Base-by-base conservation (phyloP, 2,329 filamentous ascomycete species). In the Zymoseptoria tritici region DNA sequence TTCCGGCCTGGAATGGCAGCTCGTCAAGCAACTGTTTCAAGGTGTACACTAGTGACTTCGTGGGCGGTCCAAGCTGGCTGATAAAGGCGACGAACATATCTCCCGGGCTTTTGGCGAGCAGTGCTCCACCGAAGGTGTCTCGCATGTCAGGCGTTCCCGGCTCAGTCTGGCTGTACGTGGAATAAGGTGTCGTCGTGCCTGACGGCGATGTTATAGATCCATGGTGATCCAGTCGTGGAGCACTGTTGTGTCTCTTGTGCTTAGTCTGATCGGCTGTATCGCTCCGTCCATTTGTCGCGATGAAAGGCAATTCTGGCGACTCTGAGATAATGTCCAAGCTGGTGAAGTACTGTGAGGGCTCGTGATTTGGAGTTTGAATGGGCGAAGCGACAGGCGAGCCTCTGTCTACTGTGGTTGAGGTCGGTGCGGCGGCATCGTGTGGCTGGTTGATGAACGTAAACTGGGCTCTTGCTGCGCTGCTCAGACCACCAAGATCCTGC, bases 1-100 rank as follows among this genome's bases (percentile, higher is more conserved):
- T 19, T 8, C 20, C 52, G 19, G 20, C 22, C 22, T 53, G 52
- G 74, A 96, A 97, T 0, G 92, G 91, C 1, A 95, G 82, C 62
- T 96, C 91, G 57, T 90, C 87, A 7, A 99, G 83, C 9, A 96
- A 91, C 71, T 95, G 88, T 9, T 91, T 90, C 49, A 99, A 76
- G 0, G 94, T 97, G 68, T 89, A 94, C 2, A 91, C 90, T n/a
- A 99, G 78, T 0, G 93, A 97, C 74, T 96, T 96, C 86, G 97
- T 96, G 0, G 93, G 94, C 1, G 94, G 94, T 0, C 94, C 94
- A 21, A 99, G 79, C 65, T 94, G 85, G 20, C 83, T 80, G 61
- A 99, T 96, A 73, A 97, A 99, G 4, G 92, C 81, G 9, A 91
- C 86, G 71, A 97, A 97, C 65, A 97, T 95, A 60, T 96, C 91